Evolutionary conservation across 1,139 yeast genomes (phyloP), one percentile per base, ranked within the genome.

Genomic region (Hansenula sp.): DNA sequence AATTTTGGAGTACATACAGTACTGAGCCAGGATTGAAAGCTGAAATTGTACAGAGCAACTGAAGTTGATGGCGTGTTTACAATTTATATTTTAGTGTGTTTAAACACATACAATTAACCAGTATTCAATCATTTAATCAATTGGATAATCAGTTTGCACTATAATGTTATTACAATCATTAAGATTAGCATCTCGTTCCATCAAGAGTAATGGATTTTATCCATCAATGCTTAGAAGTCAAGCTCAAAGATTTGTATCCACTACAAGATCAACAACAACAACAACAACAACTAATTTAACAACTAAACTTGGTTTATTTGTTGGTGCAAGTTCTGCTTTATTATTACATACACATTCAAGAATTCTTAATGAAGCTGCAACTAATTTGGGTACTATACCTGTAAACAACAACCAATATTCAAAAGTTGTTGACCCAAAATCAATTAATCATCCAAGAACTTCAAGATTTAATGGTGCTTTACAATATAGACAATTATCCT

Each of bases 401-500:
- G 38, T 47, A 10, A 40, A 43, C n/a, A n/a, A n/a, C n/a, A n/a
- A n/a, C n/a, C n/a, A n/a, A n/a, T n/a, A n/a, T n/a, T n/a, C n/a
- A 13, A 34, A 29, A 24, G 7, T 43, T 9, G 28, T 43, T 25
- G 50, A 52, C 20, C 44, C 49, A 29, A 34, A 41, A 13, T 36
- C 38, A 5, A 36, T 38, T 1, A 35, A 40, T 10, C 37, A 39
- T 24, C 48, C 50, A 9, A 43, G 40, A 6, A 41, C 38, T 40
- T 48, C 56, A 3, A 51, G 66, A 31, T 66, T 70, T 49, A 60
- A 65, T 36, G 68, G 72, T 0, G 64, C 58, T 43, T 57, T 76
- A 44, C 69, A 75, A 50, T 80, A 79, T 53, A 72, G 71, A 47
- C 82, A 80, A 53, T 64, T 80, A 48, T 73, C 82, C 16, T 63